Evolutionary conservation across 75 land plant species (phyloP), one percentile per base, ranked within the genome.

Genomic region (Larix kaempferi): DNA sequence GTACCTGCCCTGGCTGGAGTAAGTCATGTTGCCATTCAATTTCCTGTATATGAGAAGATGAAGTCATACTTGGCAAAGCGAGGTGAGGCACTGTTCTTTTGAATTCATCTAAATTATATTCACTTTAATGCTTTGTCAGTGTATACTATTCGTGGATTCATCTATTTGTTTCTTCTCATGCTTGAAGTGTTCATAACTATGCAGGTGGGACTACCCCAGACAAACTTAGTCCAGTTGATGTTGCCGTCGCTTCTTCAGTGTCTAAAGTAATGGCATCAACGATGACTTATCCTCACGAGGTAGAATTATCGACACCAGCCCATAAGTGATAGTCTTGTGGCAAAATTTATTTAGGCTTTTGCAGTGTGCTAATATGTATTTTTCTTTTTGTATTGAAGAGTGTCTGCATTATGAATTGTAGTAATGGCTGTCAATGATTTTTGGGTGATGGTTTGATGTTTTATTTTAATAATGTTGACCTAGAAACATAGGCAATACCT

Each of bases 11-110:
- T 98, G 80, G 99, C 94, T 59, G 99, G 99, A 76, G 81, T 98
- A 29, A 98, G 96, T 82, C 99, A 98, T 88, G 99, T 98, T 74
- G 99, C 99, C 12, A 91, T 98, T 55, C 99, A 98, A 77, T 98
- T 98, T 78, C 99, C 99, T 44, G 83, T 91, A 23, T 98, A 98
- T 84, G 99, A 98, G 74, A 91, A 87, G 74, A 83, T 98, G 57
- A 98, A 98, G 80, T 41, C 64, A 10, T 87, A 88, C 83, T 79
- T 98, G 78, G 95, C 99, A 4, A 82, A 80, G 13, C 82, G 82
- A 84, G 86, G 99, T 97, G 85, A 65, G 79, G 17, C 15, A 33
- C 69, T 56, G 23, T 14, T 77, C 77, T 21, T 74, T 23, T 2
- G 21, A 69, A n/a, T 19, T 41, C 11, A 21, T 41, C 52, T 7